Evolutionary conservation across 1,284 basidiomycete species (phyloP), one percentile per base, ranked within the genome.

Genomic region (Xerocomus minutiporus): DNA sequence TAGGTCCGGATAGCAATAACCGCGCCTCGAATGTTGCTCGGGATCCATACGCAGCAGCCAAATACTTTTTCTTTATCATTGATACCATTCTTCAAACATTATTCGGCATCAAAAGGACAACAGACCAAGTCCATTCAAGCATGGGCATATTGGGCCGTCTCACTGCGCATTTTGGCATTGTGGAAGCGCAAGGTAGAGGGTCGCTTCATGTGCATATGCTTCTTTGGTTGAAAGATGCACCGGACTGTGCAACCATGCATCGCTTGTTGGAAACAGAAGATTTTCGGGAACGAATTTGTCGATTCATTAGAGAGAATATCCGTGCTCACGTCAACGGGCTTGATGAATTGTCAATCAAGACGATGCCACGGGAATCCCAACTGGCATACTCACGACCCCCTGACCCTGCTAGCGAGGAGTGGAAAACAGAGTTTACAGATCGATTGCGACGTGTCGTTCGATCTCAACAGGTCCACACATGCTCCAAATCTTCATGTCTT

Each of bases 61-160:
- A 68, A 46, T 74, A 60, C 40, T 73, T 72, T 45, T 61, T 69
- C 23, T 64, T 67, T 28, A 55, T 67, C 1, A 59, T 73, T 13
- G 9, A 57, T 0, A 46, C 57, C 0, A 54, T 72, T 0, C 38
- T 73, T 0, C 36, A 55, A 2, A 36, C 25, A 0, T 54, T 70
- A 9, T 62, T 68, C 28, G 57, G 66, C 0, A 61, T 73, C n/a
- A 13, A 57, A 0, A 26, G 52, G 0, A 55, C 13, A 0, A 29
- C 39, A 7, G 17, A 34, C 65, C 6, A 46, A 67, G 5, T 55
- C 46, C 20, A 63, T 51, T 3, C 45, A 64, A 0, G 61, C 63
- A 38, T 31, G 4, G 64, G 62, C 0, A 15, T 64, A 2, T 32
- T 67, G 2, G 66, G 62, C 0, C 3, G n/a, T 1, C 26, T 61